Conservation (phyloP, 2,329 filamentous ascomycete species). For the Hymenoscyphus linearis region DNA sequence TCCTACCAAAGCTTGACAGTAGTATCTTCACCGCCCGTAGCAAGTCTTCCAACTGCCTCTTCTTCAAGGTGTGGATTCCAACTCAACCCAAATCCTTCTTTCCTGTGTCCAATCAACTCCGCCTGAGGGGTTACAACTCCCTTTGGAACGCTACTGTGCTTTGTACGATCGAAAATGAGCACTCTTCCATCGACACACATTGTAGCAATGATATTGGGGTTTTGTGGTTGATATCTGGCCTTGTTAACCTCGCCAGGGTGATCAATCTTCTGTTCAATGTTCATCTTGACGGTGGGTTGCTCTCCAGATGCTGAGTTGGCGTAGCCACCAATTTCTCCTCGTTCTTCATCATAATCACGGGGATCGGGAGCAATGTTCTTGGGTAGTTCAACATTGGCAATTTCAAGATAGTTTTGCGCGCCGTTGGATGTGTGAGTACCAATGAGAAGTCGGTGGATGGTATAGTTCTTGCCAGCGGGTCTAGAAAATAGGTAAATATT, state of each 20-base stretch:
- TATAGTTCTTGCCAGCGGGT: conserved; percentile 79
- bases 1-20: conserved; percentile 85
- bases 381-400: conserved; percentile 89
- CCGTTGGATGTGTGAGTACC: conserved; percentile 90
- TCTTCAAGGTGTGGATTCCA: conserved; percentile 70
- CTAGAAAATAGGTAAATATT: conserved; percentile 31
- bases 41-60: conserved; percentile 62
- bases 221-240: conserved; percentile 94
- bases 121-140: conserved; percentile 76
- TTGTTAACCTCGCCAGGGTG: conserved; percentile 98
- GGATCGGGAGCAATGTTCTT: conserved; percentile 69
- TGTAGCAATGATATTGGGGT: conserved; percentile 92
- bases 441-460: conserved; percentile 81
- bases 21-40: conserved; percentile 85
- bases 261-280: conserved; percentile 91
- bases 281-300: conserved; percentile 73
- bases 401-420: conserved; percentile 86
- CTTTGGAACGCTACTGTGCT: conserved; percentile 75
- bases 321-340: conserved; percentile 90
- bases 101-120: conserved; percentile 75
- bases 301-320: conserved; percentile 65
- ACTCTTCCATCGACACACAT: conserved; percentile 83
- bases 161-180: conserved; percentile 92
- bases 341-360: conserved; percentile 84
- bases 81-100: conserved; percentile 85